These are phyloP conservation scores for Aureobasidium sp. DNA, from an alignment of 2,329 filamentous ascomycete species.

Conservation along the genomic window DNA sequence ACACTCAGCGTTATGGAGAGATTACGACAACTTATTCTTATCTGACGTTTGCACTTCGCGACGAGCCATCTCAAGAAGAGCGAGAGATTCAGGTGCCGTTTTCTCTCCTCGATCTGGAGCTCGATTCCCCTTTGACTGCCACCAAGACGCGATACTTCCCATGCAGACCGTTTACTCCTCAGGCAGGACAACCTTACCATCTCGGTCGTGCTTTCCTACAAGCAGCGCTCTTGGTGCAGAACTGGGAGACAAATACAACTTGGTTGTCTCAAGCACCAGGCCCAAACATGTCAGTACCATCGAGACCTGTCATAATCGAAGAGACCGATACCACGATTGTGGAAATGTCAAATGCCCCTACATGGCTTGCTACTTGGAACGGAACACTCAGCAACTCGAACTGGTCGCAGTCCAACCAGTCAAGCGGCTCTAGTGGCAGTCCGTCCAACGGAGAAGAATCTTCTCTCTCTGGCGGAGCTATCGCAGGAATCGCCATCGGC, in stretches of 20 bases:
- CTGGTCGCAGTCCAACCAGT: neutral
- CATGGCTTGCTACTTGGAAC: neutral
- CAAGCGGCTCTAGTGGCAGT: too few relatives aligned
- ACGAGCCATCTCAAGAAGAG: neutral
- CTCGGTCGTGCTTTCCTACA: conserved; percentile 7
- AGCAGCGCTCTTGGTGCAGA: neutral
- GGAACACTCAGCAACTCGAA: neutral
- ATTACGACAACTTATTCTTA: neutral
- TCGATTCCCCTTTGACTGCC: neutral
- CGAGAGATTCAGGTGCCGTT: neutral
- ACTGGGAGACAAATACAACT: neutral
- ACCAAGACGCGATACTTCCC: neutral
- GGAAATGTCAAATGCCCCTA: neutral
- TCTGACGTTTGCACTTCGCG: neutral
- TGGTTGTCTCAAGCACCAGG: conserved; percentile 2
- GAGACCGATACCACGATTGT: neutral
- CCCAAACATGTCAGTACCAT: neutral
- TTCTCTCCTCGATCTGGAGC: neutral
- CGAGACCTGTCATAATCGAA: neutral
- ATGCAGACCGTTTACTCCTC: neutral
- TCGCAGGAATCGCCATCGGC: neutral
- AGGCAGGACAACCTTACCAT: neutral
- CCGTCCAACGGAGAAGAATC: neutral
- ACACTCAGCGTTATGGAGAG: neutral
- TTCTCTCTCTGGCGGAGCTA: neutral